phyloP scores from a whole-genome alignment of 2,329 filamentous ascomycete genomes.

The Neurospora sp. region DNA sequence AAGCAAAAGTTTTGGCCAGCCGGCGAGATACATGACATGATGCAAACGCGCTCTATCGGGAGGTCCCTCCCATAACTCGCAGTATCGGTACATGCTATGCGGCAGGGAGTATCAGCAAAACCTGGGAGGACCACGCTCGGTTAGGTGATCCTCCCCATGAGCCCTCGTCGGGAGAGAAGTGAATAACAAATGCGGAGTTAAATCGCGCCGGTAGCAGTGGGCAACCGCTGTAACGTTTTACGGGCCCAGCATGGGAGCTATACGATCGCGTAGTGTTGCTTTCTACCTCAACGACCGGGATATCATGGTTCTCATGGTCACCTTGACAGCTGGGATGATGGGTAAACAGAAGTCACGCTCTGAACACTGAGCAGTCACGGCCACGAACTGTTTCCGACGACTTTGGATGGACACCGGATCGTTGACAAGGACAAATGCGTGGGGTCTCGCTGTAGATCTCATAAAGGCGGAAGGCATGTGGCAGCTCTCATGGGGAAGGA shows the following conservation, averaged over 20 bases:
- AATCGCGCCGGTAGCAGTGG: neutral
- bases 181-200: neutral
- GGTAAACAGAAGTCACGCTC: neutral
- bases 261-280: neutral
- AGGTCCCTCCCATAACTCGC: neutral
- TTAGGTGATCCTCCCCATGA: neutral
- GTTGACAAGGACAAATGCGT: neutral
- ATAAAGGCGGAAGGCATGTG: neutral
- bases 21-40: conserved; percentile 13
- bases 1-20: conserved; percentile 8
- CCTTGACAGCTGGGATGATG: neutral
- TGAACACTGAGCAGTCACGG: neutral
- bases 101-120: neutral
- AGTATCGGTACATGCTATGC: neutral
- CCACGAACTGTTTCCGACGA: neutral
- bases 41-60: conserved; percentile 13
- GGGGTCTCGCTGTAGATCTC: neutral
- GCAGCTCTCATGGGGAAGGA: neutral
- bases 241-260: neutral
- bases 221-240: neutral
- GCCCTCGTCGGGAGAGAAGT: neutral
- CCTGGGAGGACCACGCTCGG: neutral
- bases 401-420: neutral
- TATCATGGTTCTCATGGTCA: neutral
- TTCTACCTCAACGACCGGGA: neutral